Percentiles rank a stretch among this genome's conserved stretches.
phyloP scores from a whole-genome alignment of 345 rosid species.

The Melaleuca alternifolia region DNA sequence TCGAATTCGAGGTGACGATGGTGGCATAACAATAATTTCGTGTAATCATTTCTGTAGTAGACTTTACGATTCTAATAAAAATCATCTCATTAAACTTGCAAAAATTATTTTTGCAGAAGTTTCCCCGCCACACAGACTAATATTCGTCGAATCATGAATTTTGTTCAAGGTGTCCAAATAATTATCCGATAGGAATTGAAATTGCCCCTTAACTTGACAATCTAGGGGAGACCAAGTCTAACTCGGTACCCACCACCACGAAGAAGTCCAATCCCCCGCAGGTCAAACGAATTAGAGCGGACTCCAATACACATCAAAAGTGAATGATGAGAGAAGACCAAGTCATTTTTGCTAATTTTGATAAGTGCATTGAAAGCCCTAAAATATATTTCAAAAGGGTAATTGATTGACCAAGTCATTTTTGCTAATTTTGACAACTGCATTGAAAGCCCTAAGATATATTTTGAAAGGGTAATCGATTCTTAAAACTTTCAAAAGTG shows the following conservation, averaged over 20 bases:
- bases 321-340: not conserved
- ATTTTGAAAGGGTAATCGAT: no score
- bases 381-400: no score
- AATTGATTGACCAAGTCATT: not conserved
- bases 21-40: not conserved
- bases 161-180: not conserved
- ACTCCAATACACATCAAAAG: not conserved
- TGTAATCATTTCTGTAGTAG: not conserved
- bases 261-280: not conserved
- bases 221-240: not conserved
- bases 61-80: not conserved
- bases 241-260: not conserved
- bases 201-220: not conserved
- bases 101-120: not conserved
- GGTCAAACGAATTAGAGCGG: not conserved
- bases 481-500: no score
- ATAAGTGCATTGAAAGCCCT: no score
- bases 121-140: not conserved
- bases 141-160: not conserved
- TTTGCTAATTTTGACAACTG: not conserved
- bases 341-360: not conserved
- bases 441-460: no score
- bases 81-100: no score
- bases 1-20: not conserved
- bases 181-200: not conserved